phyloP scores from a whole-genome alignment of 305 asterid genomes.

The Stenogyne calaminthoides region DNA sequence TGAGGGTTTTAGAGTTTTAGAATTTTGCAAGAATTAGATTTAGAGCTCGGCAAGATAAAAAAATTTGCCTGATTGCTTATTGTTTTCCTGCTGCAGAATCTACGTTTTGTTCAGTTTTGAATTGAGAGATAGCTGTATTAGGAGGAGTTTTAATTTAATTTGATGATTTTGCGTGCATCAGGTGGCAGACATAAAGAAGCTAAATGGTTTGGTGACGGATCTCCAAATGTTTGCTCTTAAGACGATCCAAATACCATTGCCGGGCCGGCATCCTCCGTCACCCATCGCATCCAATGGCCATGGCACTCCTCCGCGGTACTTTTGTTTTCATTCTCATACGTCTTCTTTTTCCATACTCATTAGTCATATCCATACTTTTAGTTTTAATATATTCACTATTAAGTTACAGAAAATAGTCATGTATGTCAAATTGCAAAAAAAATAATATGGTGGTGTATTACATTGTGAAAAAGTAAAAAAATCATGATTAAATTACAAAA shows the following conservation, averaged over 20 bases:
- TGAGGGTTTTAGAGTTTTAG: not conserved
- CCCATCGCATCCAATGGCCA: conserved; percentile 43
- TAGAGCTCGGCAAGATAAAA: conserved; percentile 1
- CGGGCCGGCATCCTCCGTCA: conserved; percentile 75
- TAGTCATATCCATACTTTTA: too few species aligned
- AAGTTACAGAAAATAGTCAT: not conserved
- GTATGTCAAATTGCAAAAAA: too few species aligned
- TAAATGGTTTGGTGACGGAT: conserved; percentile 72
- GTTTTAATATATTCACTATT: not conserved
- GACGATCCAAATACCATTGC: conserved; percentile 67
- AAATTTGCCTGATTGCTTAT: not conserved
- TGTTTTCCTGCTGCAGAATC: not conserved
- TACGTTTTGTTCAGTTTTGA: conserved; percentile 13
- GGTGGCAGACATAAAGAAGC: conserved; percentile 72
- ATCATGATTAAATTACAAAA: not conserved
- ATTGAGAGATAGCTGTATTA: conserved; percentile 13
- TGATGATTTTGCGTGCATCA: conserved; percentile 27
- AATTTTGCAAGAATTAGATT: not conserved
- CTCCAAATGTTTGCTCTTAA: conserved; percentile 79
- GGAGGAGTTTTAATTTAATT: conserved; percentile 4
- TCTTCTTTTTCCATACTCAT: not conserved
- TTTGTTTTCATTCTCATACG: conserved; percentile 5
- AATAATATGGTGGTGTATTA: not conserved
- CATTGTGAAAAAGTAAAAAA: too few species aligned
- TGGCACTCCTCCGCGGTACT: conserved; percentile 48